Conservation (phyloP, 345 rosid species). For the Hirschfeldia incana region DNA sequence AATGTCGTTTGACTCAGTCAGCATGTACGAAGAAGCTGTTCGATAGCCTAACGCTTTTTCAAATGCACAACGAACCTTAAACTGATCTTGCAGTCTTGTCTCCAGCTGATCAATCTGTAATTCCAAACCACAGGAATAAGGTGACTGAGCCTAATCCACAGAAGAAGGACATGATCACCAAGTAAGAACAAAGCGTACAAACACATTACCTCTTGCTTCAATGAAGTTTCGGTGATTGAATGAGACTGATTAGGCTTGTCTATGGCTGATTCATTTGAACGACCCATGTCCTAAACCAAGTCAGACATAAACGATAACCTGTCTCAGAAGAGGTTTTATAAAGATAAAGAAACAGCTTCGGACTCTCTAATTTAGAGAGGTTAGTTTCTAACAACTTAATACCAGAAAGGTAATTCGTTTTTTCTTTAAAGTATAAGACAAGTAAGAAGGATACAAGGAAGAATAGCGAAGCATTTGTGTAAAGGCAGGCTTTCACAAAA, state of each 20-base stretch:
- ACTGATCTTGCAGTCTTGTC: slow-evolving; percentile 75
- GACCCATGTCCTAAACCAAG: slow-evolving; percentile 64
- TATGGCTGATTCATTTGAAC: slow-evolving; percentile 44
- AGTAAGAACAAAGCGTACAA: neutral
- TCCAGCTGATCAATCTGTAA: slow-evolving; percentile 82
- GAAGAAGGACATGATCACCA: neutral
- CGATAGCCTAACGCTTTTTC: slow-evolving; percentile 85
- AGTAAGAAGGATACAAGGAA: slow-evolving; percentile 33
- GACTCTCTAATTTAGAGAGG: slow-evolving; percentile 3
- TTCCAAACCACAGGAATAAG: slow-evolving; percentile 12
- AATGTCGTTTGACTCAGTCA: slow-evolving; percentile 37
- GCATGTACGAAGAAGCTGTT: slow-evolving; percentile 40
- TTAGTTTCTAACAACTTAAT: neutral
- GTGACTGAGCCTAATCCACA: neutral
- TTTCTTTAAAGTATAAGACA: slow-evolving; percentile 16
- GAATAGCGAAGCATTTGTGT: slow-evolving; percentile 30
- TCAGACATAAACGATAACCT: slow-evolving; percentile 20
- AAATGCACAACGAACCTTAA: slow-evolving; percentile 66
- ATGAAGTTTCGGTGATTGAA: slow-evolving; percentile 48
- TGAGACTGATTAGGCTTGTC: slow-evolving; percentile 47
- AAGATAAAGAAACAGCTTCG: slow-evolving; percentile 12
- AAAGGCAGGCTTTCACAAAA: slow-evolving; percentile 32
- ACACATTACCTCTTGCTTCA: slow-evolving; percentile 81
- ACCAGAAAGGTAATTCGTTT: slow-evolving; percentile 26
- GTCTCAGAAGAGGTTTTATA: slow-evolving; percentile 22